Conservation (phyloP, 2,329 filamentous ascomycete genomes). For the Microdochium paspali region DNA sequence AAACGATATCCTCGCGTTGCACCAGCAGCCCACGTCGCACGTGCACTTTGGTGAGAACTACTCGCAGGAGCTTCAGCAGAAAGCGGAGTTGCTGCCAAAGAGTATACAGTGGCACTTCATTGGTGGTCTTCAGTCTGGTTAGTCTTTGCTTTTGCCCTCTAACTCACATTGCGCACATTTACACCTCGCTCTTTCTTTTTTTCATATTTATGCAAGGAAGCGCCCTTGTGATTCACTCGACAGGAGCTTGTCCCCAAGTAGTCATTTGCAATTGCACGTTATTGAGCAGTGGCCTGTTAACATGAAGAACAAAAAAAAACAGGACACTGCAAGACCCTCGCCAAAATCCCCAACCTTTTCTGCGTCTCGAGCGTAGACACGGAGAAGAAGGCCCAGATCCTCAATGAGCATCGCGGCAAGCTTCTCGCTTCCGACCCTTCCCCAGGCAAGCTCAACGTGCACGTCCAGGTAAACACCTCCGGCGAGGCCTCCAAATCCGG, state of each 20-base stretch:
- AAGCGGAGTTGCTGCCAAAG: slow-evolving; percentile 67
- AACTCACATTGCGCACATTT: slow-evolving; percentile 1
- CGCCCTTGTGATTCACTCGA: too few relatives aligned
- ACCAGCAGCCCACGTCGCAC: slow-evolving; percentile 56
- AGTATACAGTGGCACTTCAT: slow-evolving; percentile 94
- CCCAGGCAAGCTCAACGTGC: slow-evolving; percentile 49
- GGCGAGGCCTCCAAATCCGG: slow-evolving; percentile 82
- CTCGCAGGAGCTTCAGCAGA: slow-evolving; percentile 78
- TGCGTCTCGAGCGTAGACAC: slow-evolving; percentile 87
- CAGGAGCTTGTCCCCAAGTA: too few relatives aligned
- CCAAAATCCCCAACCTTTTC: slow-evolving; percentile 81
- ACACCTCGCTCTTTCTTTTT: slow-evolving; percentile 2
- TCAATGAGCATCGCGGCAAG: slow-evolving; percentile 67
- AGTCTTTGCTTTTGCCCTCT: slow-evolving; percentile 7
- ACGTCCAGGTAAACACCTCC: slow-evolving; percentile 93
- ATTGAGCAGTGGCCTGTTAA: too few relatives aligned
- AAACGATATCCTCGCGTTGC: slow-evolving; percentile 79
- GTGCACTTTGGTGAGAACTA: slow-evolving; percentile 96
- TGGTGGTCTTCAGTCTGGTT: slow-evolving; percentile 75
- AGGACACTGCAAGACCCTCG: slow-evolving; percentile 86
- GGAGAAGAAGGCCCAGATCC: slow-evolving; percentile 73
- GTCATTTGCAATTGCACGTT: too few relatives aligned
- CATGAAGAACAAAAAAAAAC: not conserved
- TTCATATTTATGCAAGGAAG: too few relatives aligned
- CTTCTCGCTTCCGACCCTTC: too few relatives aligned